Evolutionary conservation across 176 grass and related monocot species (phyloP).

Genomic region (Juncus effusus): DNA sequence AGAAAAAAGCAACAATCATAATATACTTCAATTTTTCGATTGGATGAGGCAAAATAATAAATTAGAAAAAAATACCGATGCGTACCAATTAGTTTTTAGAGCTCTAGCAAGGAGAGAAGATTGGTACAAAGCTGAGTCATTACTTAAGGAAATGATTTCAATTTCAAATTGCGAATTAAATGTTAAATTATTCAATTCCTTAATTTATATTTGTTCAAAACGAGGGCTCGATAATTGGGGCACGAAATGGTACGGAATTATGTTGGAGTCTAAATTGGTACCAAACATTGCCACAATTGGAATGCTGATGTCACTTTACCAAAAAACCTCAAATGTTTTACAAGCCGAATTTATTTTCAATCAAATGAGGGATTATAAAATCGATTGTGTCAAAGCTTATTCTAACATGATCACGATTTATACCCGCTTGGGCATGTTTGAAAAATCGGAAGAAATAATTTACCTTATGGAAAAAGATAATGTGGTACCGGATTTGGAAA

Average conservation of each 20-base stretch:
- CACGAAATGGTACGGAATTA: conserved; percentile 71
- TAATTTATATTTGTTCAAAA: conserved; percentile 87
- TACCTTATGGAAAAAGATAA: conserved; percentile 52
- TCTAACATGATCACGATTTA: conserved; percentile 80
- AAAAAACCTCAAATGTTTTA: conserved; percentile 53
- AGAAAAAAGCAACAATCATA: conserved; percentile 58
- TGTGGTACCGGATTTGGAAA: conserved; percentile 63
- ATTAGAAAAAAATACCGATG: conserved; percentile 51
- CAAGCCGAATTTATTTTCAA: conserved; percentile 64
- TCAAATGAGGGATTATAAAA: conserved; percentile 51
- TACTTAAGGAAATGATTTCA: conserved; percentile 64
- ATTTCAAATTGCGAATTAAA: conserved; percentile 46
- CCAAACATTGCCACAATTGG: conserved; percentile 68
- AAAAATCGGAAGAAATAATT: conserved; percentile 67
- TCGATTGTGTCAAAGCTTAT: conserved; percentile 69
- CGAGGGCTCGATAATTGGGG: conserved; percentile 66
- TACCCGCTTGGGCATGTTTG: conserved; percentile 46
- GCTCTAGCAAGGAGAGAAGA: conserved; percentile 79
- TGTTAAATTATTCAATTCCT: conserved; percentile 57
- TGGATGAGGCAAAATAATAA: conserved; percentile 81
- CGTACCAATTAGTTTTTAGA: conserved; percentile 71
- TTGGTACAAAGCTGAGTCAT: conserved; percentile 51
- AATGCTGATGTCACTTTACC: conserved; percentile 90
- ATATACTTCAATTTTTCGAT: conserved; percentile 57
- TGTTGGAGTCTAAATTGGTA: conserved; percentile 57